phyloP scores from a whole-genome alignment of 768 basidiomycete species.

The Boletus pseudo-olivaceus region DNA sequence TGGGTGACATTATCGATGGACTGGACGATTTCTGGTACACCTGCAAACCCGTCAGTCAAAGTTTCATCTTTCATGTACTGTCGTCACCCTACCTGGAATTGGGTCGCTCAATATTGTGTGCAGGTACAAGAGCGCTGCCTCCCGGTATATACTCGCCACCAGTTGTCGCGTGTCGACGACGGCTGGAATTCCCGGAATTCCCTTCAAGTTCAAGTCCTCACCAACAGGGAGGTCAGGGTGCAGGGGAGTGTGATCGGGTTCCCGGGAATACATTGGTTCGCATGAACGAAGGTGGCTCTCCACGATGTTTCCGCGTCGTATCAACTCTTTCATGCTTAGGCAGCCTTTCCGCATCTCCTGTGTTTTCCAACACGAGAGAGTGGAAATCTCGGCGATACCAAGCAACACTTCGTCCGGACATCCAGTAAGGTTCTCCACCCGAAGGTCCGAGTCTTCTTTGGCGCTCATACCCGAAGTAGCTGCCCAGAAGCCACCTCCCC shows the following conservation, averaged over 20 bases:
- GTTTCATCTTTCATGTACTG: background rate
- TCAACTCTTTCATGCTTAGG: slow-evolving; percentile 70
- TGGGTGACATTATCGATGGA: slow-evolving; percentile 55
- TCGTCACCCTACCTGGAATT: slow-evolving; percentile 53
- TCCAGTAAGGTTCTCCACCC: slow-evolving; percentile 68
- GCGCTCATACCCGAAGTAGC: slow-evolving; percentile 26
- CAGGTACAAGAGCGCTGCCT: slow-evolving; percentile 63
- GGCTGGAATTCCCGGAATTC: slow-evolving; percentile 30
- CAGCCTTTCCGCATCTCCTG: slow-evolving; percentile 59
- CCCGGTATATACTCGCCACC: slow-evolving; percentile 58
- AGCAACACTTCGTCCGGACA: slow-evolving; percentile 79
- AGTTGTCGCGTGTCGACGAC: slow-evolving; percentile 45
- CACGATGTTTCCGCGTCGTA: slow-evolving; percentile 67
- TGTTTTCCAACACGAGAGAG: slow-evolving; percentile 71
- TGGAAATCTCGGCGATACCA: slow-evolving; percentile 70
- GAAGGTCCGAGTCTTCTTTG: slow-evolving; percentile 43
- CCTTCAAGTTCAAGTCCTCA: slow-evolving; percentile 18
- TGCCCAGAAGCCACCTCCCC: slow-evolving; percentile 45
- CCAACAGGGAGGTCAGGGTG: slow-evolving; percentile 38
- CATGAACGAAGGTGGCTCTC: slow-evolving; percentile 58
- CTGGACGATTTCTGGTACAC: slow-evolving; percentile 65
- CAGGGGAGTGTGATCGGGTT: slow-evolving; percentile 35
- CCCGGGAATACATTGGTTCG: slow-evolving; percentile 29
- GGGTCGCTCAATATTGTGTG: slow-evolving; percentile 68
- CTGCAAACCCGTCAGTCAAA: slow-evolving; percentile 34